Base-by-base conservation (phyloP, 331 rosid species). In the Malus hybrid region DNA sequence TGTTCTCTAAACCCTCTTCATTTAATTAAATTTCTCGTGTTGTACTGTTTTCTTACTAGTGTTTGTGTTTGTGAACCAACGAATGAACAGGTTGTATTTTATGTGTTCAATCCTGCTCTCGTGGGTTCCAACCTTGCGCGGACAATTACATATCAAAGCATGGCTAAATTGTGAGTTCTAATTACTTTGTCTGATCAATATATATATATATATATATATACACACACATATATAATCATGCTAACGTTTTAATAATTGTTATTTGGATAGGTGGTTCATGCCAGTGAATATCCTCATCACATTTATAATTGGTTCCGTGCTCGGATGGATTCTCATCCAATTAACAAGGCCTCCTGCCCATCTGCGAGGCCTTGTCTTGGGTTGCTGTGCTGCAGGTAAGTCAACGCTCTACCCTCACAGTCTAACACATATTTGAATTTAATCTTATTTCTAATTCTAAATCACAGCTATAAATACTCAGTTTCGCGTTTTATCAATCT, bases 361-460 rank as follows among this genome's bases (percentile, higher is more conserved):
- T 50, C 77, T 82, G 60, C 70, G 76, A 32, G 88, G 88, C 63
- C 88, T 82, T 28, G 77, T 85, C 31, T 19, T 85, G 79, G 91
- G 89, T 60, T 87, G 86, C 83, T 88, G 80, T 68, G 85, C 91
- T 63, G 91, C 89, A 8, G 91, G 88, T 87, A 78, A 60, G 8
- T n/a, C 27, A 7, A 56, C 62, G 1, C 18, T 50, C 56, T 2
- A 50, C 55, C 18, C 8, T 50, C 56, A 14, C 55, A 0, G n/a
- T 50, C 55, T 2, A 6, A 50, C 3, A 50, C 0, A 50, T 0
- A 2, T 50, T 50, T 15, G n/a, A 16, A 18, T 0, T 52, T 6
- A 16, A 52, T 52, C n/a, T 50, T 2, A 16, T 5, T 50, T 16
- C 1, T 50, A 50, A 15, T 50, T 50, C n/a, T 50, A 16, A 50